Base-by-base conservation (phyloP, 2,329 filamentous ascomycete species). In the Chalara sp. region DNA sequence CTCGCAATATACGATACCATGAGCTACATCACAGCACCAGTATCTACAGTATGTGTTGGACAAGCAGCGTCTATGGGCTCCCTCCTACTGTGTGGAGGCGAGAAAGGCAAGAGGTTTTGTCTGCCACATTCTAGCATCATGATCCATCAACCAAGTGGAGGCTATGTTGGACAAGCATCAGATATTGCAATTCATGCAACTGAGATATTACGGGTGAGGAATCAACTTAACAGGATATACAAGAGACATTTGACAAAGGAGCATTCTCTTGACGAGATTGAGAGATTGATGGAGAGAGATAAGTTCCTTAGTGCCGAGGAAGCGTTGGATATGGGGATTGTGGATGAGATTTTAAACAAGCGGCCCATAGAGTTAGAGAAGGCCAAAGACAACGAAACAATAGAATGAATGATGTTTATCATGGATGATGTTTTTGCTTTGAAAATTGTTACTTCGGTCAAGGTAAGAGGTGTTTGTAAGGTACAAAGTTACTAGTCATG, bases 1-100 rank as follows among this genome's bases (percentile, higher is more conserved):
- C 76, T 87, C 53, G 91, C 93, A 30, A 97, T 99, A 63, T 99
- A 99, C 76, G 93, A 99, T 68, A 99, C 93, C 10, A 97, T 99
- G 92, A 84, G 86, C 61, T 99, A 99, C 69, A 97, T 99, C 66
- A 84, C 86, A 54, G 88, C 88, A 3, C 89, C 92, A 1, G 90
- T 99, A 0, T 92, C 87, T 42, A 99, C 93, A 0, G 93, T 99
- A 32, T 97, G 93, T 64, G 81, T 99, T 42, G 93, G 93, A 6
- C 89, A 95, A 63, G 93, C 95, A 0, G 92, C 93, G 1, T 93
- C 87, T 3, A 99, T 99, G 93, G 93, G 91, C 5, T 89, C 86
- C 1, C 76, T 99, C 29, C 75, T 99, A 1, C 80, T 99, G 1
- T 86, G 87, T 45, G 93, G 92, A 44, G 93, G 95, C 21, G 81